Conservation (phyloP, 768 basidiomycete genomes). For the Lyophyllum atratum region DNA sequence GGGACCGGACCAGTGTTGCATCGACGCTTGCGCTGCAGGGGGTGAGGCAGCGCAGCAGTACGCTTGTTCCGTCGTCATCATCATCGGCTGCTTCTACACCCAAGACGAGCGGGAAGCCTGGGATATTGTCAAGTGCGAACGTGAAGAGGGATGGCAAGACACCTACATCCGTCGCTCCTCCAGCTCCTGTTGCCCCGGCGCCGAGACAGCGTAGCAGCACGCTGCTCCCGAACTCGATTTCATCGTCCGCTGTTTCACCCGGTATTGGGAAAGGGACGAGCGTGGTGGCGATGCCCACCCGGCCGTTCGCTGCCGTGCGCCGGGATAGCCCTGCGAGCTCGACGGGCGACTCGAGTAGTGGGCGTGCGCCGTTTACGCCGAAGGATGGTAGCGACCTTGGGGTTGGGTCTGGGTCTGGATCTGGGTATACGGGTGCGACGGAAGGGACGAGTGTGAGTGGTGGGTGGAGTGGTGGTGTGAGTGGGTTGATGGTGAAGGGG, state of each 20-base stretch:
- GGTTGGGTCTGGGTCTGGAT: constrained; percentile 4
- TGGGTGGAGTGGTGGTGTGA: constrained; percentile 34
- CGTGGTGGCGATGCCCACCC: constrained; percentile 33
- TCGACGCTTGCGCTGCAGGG: background rate
- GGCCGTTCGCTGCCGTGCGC: constrained; percentile 57
- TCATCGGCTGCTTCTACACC: constrained; percentile 17
- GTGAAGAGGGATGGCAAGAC: background rate
- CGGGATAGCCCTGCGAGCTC: constrained; percentile 82
- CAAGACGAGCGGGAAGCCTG: background rate
- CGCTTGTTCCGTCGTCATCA: constrained; percentile 34
- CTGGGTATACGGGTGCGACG: background rate
- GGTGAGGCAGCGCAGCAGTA: constrained; percentile 38
- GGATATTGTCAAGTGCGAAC: constrained; percentile 10
- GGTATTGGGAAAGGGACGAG: background rate
- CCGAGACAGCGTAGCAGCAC: constrained; percentile 43
- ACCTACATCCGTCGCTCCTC: background rate
- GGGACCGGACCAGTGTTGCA: constrained; percentile 5
- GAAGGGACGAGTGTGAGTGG: constrained; percentile 15
- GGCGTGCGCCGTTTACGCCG: constrained; percentile 74
- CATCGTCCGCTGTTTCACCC: constrained; percentile 8
- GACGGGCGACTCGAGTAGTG: constrained; percentile 82
- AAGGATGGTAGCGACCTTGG: constrained; percentile 73
- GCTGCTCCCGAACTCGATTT: constrained; percentile 30
- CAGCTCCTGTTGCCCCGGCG: background rate
- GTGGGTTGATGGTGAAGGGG: constrained; percentile 29